A percentile compares a stretch with the other conserved stretches of the same genome.
Evolutionary conservation across 2,329 filamentous ascomycete species (phyloP).

Genomic region (Penicillium hordei): DNA sequence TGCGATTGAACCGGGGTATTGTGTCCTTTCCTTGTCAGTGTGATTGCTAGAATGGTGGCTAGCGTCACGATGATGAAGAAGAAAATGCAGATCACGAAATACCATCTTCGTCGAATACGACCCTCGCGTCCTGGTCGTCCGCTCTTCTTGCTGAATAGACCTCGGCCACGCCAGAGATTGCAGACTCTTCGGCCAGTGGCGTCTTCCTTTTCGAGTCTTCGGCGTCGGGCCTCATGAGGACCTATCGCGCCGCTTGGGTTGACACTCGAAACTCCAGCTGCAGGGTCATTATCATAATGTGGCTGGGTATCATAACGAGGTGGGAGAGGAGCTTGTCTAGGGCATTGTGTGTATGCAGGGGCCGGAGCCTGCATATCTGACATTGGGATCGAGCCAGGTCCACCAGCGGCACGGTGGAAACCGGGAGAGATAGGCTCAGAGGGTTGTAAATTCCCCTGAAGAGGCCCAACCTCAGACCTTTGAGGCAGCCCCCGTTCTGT

Average conservation of each 20-base stretch:
- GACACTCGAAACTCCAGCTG: constrained; percentile 26
- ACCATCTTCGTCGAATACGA: constrained; percentile 62
- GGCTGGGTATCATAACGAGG: constrained; percentile 28
- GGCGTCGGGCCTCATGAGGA: constrained; percentile 53
- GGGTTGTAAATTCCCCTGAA: constrained; percentile 51
- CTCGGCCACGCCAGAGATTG: constrained; percentile 65
- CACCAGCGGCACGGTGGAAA: constrained; percentile 61
- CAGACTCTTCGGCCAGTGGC: constrained; percentile 57
- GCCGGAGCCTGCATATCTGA: constrained; percentile 53
- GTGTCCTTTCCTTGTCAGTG: constrained; percentile 52
- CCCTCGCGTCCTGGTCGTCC: constrained; percentile 64
- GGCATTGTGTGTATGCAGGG: constrained; percentile 38
- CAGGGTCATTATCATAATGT: constrained; percentile 13
- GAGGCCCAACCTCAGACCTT: background rate
- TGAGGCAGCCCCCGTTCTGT: background rate
- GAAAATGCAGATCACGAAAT: constrained; percentile 52
- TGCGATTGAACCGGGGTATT: constrained; percentile 49
- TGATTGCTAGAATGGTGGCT: constrained; percentile 57
- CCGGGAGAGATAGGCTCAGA: constrained; percentile 64
- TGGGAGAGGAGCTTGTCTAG: constrained; percentile 26
- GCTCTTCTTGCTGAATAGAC: constrained; percentile 61
- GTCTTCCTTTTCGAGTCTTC: constrained; percentile 67
- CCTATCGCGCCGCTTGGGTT: constrained; percentile 24
- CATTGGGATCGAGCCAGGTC: constrained; percentile 61
- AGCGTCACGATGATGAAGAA: constrained; percentile 59